Percentiles rank a stretch among this genome's conserved stretches.
phyloP scores from a whole-genome alignment of 768 basidiomycete species.

The Strobilomyces confusus region DNA sequence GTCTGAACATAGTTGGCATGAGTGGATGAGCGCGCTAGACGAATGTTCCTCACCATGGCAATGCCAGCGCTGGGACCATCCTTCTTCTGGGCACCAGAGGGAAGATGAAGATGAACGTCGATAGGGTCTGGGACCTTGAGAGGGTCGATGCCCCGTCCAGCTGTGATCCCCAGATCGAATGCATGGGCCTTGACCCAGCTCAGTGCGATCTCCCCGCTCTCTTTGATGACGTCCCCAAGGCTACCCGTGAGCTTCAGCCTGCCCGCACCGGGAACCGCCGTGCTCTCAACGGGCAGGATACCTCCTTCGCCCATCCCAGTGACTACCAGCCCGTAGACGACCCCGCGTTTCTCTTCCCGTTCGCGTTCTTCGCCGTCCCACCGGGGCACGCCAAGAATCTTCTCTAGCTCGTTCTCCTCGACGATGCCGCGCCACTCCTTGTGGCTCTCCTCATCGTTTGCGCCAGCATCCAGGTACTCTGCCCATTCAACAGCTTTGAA shows the following conservation, averaged over 20 bases:
- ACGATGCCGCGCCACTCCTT: slow-evolving; percentile 58
- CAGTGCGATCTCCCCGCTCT: slow-evolving; percentile 84
- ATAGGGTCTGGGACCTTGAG: slow-evolving; percentile 67
- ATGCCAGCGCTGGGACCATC: slow-evolving; percentile 91
- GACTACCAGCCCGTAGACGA: slow-evolving; percentile 86
- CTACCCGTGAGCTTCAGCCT: slow-evolving; percentile 75
- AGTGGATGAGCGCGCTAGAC: background rate
- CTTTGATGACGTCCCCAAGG: slow-evolving; percentile 88
- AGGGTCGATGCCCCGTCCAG: slow-evolving; percentile 64
- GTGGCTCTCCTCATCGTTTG: slow-evolving; percentile 18
- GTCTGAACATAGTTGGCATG: slow-evolving; percentile 37
- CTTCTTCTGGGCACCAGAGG: slow-evolving; percentile 88
- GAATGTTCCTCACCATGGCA: slow-evolving; percentile 59
- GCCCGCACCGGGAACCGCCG: slow-evolving; percentile 71
- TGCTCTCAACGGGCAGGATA: slow-evolving; percentile 81
- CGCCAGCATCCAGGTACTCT: slow-evolving; percentile 42
- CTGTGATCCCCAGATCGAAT: slow-evolving; percentile 75
- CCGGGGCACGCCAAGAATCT: slow-evolving; percentile 74
- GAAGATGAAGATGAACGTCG: slow-evolving; percentile 87
- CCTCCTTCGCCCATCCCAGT: slow-evolving; percentile 85
- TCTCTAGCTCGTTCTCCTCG: slow-evolving; percentile 69
- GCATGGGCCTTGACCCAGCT: slow-evolving; percentile 91
- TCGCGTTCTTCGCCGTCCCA: slow-evolving; percentile 81
- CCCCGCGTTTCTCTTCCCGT: slow-evolving; percentile 65
- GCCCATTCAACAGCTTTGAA: slow-evolving; percentile 92